Evolutionary conservation across 2,329 filamentous ascomycete species (phyloP).

Genomic region (Xylariaceae sp.): DNA sequence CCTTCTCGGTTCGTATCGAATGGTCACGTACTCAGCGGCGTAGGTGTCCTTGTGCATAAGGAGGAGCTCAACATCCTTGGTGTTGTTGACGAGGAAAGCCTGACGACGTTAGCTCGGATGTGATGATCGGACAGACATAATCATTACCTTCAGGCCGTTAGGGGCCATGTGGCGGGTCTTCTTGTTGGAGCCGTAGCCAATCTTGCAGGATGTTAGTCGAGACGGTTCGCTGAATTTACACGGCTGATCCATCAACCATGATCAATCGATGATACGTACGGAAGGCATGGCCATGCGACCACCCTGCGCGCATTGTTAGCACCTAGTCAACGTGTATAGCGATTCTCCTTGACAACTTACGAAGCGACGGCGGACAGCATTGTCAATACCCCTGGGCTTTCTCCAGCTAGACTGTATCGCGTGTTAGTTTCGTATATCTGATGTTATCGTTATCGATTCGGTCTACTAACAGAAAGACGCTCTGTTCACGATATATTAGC

Average conservation of each 20-base stretch:
- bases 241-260: background rate
- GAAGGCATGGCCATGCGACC: conserved; percentile 95
- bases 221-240: background rate
- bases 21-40: conserved; percentile 82
- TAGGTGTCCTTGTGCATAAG: conserved; percentile 99
- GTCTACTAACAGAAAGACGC: conserved; percentile 19
- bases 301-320: conserved; percentile 40
- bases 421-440: conserved; percentile 5
- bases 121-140: background rate
- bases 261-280: conserved; percentile 55
- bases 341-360: conserved; percentile 10
- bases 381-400: conserved; percentile 99
- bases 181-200: conserved; percentile 98
- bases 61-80: conserved; percentile 90
- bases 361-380: conserved; percentile 94
- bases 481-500: conserved; percentile 18
- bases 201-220: conserved; percentile 50
- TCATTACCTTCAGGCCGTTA: conserved; percentile 79
- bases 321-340: background rate
- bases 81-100: conserved; percentile 97
- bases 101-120: conserved; percentile 9
- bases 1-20: background rate
- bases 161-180: conserved; percentile 99
- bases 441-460: background rate
- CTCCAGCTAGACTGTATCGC: conserved; percentile 60